Evolutionary conservation across 1,284 basidiomycete genomes (phyloP).

Genomic region (Ceratobasidium sp.): DNA sequence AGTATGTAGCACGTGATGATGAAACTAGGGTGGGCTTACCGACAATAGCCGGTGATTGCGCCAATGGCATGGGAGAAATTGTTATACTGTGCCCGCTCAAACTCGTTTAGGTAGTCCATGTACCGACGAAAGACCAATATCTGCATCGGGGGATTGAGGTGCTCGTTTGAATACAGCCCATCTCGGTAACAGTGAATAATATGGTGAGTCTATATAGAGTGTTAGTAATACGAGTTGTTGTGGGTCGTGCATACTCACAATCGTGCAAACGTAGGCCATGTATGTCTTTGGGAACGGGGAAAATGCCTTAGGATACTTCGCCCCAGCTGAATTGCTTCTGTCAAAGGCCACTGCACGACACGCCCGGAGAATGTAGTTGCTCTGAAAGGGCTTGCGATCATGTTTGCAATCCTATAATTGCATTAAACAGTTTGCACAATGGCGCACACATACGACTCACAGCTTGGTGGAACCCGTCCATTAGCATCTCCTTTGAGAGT

Average conservation of each 20-base stretch:
- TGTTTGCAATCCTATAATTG: neutral
- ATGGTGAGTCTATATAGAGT: no score
- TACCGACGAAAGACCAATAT: no score
- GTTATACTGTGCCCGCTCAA: no score
- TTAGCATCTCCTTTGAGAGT: neutral
- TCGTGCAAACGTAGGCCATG: neutral
- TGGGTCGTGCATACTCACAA: neutral
- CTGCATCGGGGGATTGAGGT: no score
- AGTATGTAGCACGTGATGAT: no score
- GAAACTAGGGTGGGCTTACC: no score
- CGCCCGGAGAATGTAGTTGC: neutral
- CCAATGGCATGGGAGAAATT: no score
- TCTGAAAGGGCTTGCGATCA: neutral
- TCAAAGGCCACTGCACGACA: neutral
- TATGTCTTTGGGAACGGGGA: neutral
- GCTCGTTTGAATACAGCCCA: no score
- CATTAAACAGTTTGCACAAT: neutral
- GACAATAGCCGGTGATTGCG: no score
- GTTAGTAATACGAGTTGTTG: no score
- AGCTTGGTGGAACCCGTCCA: neutral
- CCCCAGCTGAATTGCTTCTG: neutral
- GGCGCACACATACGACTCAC: neutral
- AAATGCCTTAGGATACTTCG: conserved; percentile 2
- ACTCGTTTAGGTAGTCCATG: no score
- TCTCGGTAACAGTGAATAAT: no score